Conservation (phyloP, 2,329 filamentous ascomycete species). For the Aureobasidium subglaciale region DNA sequence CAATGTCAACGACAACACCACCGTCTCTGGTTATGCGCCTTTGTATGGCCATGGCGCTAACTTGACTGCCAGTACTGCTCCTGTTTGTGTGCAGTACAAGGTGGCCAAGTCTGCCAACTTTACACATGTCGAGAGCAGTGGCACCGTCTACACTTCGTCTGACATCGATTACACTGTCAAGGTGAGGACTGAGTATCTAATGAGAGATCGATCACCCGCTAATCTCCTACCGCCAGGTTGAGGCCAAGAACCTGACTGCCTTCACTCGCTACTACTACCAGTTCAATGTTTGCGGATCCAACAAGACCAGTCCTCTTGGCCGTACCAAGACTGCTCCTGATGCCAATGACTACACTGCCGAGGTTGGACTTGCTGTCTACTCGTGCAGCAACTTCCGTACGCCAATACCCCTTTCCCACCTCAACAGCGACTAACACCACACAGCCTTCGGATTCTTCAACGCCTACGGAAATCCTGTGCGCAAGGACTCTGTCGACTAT, state of each 20-base stretch:
- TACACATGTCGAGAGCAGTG: constrained; percentile 45
- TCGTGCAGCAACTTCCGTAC: constrained; percentile 62
- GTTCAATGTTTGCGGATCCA: constrained; percentile 60
- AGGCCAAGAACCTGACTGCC: constrained; percentile 54
- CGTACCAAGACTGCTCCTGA: constrained; percentile 63
- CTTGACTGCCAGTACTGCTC: constrained; percentile 45
- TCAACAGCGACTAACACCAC: background rate
- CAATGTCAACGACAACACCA: constrained; percentile 37
- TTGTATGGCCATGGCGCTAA: constrained; percentile 47
- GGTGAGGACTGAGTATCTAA: constrained; percentile 32
- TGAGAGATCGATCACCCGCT: background rate
- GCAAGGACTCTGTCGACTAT: constrained; percentile 42
- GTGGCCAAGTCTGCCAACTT: constrained; percentile 47
- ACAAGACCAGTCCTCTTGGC: constrained; percentile 55
- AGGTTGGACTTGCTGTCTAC: constrained; percentile 60
- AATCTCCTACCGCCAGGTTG: constrained; percentile 42
- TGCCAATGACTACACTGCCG: constrained; percentile 48
- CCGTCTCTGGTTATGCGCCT: constrained; percentile 51
- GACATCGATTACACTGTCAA: constrained; percentile 73
- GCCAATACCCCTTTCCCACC: constrained; percentile 19
- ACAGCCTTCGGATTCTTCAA: constrained; percentile 42
- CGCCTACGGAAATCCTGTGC: constrained; percentile 30
- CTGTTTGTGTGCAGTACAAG: constrained; percentile 61
- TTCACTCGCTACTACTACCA: constrained; percentile 65
- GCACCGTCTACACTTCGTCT: constrained; percentile 60